Base-by-base conservation (phyloP, 225 moss, liverwort and hornwort species). In the Ulota crispa region DNA sequence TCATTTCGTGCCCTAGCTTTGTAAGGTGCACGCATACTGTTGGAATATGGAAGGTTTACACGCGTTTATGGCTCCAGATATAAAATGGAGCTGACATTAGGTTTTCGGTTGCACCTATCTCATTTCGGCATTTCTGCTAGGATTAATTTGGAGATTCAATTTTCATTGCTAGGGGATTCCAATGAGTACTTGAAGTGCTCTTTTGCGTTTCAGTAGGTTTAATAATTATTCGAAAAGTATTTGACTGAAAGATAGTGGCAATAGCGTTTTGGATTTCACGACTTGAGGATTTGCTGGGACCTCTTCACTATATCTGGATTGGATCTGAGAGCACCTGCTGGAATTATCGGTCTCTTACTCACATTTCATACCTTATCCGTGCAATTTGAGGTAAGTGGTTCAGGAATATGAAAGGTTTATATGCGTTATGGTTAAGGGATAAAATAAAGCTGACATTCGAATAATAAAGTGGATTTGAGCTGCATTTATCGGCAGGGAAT, bases 321-420 rank as follows among this genome's bases (percentile, higher is more conserved):
- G 56, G 75, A 80, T 81, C 76, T 78, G 78, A 50, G 72, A 26
- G 34, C 31, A 26, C 62, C 45, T 75, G 36, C 45, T 63, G 39
- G 60, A 59, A 73, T 71, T 27, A 19, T 36, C 68, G 57, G 50
- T 23, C 32, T 56, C 70, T 16, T 47, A 39, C 59, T 64, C 6
- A 39, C 41, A 23, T 37, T 30, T 68, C 27, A 15, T 75, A 32
- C 57, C 78, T 70, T 85, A 75, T 69, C 64, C 64, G 15, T 67
- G 52, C 41, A 61, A 30, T 64, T 64, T 43, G 55, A 68, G 27
- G 10, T 42, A 31, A 41, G 19, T 66, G 53, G 6, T 52, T 21
- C 41, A 26, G 70, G 71, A 65, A 13, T 64, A 26, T 32, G 31
- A 13, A 74, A 47, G 69, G 9, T 20, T 59, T 52, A 8, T 30